Base-by-base conservation (phyloP, 805 yeast genomes). In the Clavispora phyllophila region DNA sequence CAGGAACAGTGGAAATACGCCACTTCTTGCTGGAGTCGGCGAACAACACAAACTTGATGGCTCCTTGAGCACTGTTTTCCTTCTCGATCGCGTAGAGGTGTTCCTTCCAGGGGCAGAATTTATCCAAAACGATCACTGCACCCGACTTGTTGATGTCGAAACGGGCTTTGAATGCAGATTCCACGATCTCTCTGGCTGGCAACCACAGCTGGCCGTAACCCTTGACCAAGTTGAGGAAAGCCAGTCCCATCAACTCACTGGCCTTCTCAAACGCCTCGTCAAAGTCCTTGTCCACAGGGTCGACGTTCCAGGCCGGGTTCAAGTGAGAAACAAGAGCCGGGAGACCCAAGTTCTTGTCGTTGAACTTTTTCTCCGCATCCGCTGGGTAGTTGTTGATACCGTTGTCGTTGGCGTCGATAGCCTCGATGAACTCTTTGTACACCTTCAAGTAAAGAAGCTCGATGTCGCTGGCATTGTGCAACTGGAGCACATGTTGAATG, bases 331-430 rank as follows among this genome's bases (percentile, higher is more conserved):
- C 86, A 34, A 89, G 66, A 1, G 89, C 74, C 8, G 96, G 91
- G 41, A 93, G 73, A 14, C 87, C 75, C 62, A 88, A 82, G 53
- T 81, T 79, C 52, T 76, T 76, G 56, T 84, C 89, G 51, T 76
- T 76, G 70, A 87, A 93, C 48, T 71, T 75, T 37, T 87, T 82
- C 48, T 71, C 69, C 26, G 74, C 69, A 22, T 73, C 77, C 37
- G 73, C 76, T 4, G 68, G 56, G 56, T 80, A 87, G 54, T 85
- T 82, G 59, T 76, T 75, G 49, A 91, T 78, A 57, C 99, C 99
- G 58, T 93, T 93, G 63, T 93, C 99, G 58, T 90, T 87, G 43
- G 97, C 99, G 65, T 90, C 99, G 26, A 93, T 73, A 9, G 96
- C 82, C 65, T 93, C 98, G 45, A 93, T 71, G 56, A 93, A 88